Evolutionary conservation across 305 asterid genomes (phyloP), one percentile per base, ranked within the genome.

Genomic region (Solanum hybrid): DNA sequence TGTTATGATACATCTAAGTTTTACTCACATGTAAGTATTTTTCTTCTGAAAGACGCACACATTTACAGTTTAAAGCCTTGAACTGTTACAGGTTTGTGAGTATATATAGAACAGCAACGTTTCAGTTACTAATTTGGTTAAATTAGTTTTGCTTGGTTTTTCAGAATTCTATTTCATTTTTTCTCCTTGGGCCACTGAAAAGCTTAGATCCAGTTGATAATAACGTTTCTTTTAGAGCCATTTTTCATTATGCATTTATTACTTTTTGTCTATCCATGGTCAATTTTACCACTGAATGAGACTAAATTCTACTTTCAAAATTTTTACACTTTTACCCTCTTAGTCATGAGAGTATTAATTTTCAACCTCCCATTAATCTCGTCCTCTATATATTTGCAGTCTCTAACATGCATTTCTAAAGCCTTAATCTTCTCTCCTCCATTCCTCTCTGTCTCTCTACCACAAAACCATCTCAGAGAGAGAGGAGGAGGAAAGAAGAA

Each of bases 361-460:
- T 15, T 27, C 72, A 82, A 41, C 87, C 73, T 51, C 31, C 31
- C 39, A 4, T 31, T 10, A 9, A 82, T 72, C 17, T 24, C 6
- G 6, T 51, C 41, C 20, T 84, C 41, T 84, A 84, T 84, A 84
- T 84, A 51, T 84, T 29, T 27, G 29, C 17, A 84, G 76, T 51
- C 88, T 20, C 29, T 77, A 84, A 84, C 76, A 26, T 27, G 78
- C 17, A 84, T 51, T 51, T 84, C 41, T 51, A 51, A 80, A 57
- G 57, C 38, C 77, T 27, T 37, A 51, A 88, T 33, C 89, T 88
- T 90, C 91, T 90, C 91, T 91, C 91, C 88, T 68, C 89, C 90
- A n/a, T 31, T 57, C 75, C 76, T 84, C 41, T 84, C 22, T 5
- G 31, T 73, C 78, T 51, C 90, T 36, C 70, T 65, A 57, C 83